These are phyloP conservation scores for Spizellomyces sp. DNA, from an alignment of 192 early-diverging fungal species.

Conservation along the genomic window DNA sequence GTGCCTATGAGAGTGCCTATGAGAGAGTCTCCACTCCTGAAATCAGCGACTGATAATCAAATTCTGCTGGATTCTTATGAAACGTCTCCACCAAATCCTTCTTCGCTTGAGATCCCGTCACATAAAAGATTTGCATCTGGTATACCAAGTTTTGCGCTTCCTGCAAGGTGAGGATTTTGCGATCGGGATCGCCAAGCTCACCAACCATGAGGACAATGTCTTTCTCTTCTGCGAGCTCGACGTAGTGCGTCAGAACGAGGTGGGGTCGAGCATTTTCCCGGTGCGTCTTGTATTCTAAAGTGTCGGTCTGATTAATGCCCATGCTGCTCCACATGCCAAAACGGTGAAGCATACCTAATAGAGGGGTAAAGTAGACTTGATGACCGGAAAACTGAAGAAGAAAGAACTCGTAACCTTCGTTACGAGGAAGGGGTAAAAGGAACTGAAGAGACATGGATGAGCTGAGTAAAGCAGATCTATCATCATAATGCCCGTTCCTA, in stretches of 20 bases:
- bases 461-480: no score
- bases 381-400: constrained; percentile 83
- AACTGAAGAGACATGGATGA: constrained; percentile 56
- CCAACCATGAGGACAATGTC: constrained; percentile 91
- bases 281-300: constrained; percentile 86
- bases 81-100: constrained; percentile 73
- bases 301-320: neutral
- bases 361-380: constrained; percentile 80
- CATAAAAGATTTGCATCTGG: constrained; percentile 87
- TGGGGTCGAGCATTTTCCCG: constrained; percentile 74
- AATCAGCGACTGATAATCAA: constrained; percentile 59
- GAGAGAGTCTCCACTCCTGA: constrained; percentile 18
- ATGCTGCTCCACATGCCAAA: no score
- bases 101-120: constrained; percentile 70
- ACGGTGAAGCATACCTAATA: constrained; percentile 34
- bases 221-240: constrained; percentile 77
- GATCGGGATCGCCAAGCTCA: constrained; percentile 57
- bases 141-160: constrained; percentile 80
- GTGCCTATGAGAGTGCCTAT: no score
- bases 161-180: constrained; percentile 55
- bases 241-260: constrained; percentile 86
- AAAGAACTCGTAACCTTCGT: constrained; percentile 83
- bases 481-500: constrained; percentile 27
- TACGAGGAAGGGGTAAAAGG: constrained; percentile 79
- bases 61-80: constrained; percentile 72